Base-by-base conservation (phyloP, 1,139 yeast genomes). In the Lodderomyces orthopsilosis region DNA sequence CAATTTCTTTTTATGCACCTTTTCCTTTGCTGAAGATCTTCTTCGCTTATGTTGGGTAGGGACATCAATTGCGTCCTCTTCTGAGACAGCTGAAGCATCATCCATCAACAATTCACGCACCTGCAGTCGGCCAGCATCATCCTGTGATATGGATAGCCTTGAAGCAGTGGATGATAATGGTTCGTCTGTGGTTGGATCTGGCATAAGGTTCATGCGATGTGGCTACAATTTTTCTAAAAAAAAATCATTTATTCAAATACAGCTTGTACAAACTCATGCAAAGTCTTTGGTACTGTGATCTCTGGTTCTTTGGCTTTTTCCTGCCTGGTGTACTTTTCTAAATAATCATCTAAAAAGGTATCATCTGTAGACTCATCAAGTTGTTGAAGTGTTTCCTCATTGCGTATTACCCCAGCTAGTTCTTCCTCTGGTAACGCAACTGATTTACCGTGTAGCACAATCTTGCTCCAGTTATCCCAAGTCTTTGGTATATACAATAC, bases 381-480 rank as follows among this genome's bases (percentile, higher is more conserved):
- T 14, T 36, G 28, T 13, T 37, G 39, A 10, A 50, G 21, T 19
- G 38, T 38, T 2, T 26, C 18, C 24, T 43, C 48, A 26, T 47
- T 48, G n/a, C 56, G 45, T 14, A 61, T 49, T 12, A 60, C 23
- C 18, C 40, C 40, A 15, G 27, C 34, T 6, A 22, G 56, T 32
- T 41, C 36, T 12, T 52, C 58, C 33, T 52, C 57, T 22, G 45
- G 41, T 37, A 41, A 54, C 40, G 36, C 55, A 53, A 45, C 46
- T 6, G 73, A 55, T 39, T 62, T 64, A 6, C 75, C 70, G 22
- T 79, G 51, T 0, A 81, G 63, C 13, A 62, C 52, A 19, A 82
- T 79, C 49, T 78, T 75, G 18, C 66, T 64, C 68, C 74, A 66
- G 3, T 79, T 62, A 49, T 82, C 89, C 63, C 74, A 65, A 0